Conservation (phyloP, 768 basidiomycete genomes). For the Russula lepida region DNA sequence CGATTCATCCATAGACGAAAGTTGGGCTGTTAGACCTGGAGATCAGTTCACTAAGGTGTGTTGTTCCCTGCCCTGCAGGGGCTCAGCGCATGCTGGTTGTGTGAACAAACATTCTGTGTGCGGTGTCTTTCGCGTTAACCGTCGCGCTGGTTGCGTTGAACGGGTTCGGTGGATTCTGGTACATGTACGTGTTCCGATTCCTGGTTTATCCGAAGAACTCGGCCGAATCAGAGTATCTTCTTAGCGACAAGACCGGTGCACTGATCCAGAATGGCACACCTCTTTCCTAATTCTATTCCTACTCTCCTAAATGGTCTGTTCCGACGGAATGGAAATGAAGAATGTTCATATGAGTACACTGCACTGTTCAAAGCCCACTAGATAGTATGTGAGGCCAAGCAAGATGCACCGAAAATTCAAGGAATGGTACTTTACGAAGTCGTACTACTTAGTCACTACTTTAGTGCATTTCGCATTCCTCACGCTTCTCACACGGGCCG, state of each 20-base stretch:
- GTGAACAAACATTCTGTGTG: conserved; percentile 69
- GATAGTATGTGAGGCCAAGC: no score
- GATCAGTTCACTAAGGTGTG: conserved; percentile 92
- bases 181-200: no score
- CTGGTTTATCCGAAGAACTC: conserved; percentile 77
- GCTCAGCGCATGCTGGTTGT: not conserved
- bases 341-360: conserved; percentile 98
- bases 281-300: no score
- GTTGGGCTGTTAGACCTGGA: conserved; percentile 87
- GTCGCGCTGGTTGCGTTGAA: no score
- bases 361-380: no score
- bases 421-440: no score
- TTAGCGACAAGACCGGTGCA: conserved; percentile 98
- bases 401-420: no score
- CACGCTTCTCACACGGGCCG: no score
- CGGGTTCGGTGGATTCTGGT: no score
- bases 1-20: conserved; percentile 93
- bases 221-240: conserved; percentile 90
- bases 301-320: not conserved
- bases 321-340: conserved; percentile 95
- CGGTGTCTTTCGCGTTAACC: conserved; percentile 88
- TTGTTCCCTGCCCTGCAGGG: not conserved
- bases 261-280: no score
- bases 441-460: no score
- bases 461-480: no score